These are phyloP conservation scores for Rhypophila decipiens DNA, from an alignment of 495 filamentous ascomycete species.

Conservation along the genomic window DNA sequence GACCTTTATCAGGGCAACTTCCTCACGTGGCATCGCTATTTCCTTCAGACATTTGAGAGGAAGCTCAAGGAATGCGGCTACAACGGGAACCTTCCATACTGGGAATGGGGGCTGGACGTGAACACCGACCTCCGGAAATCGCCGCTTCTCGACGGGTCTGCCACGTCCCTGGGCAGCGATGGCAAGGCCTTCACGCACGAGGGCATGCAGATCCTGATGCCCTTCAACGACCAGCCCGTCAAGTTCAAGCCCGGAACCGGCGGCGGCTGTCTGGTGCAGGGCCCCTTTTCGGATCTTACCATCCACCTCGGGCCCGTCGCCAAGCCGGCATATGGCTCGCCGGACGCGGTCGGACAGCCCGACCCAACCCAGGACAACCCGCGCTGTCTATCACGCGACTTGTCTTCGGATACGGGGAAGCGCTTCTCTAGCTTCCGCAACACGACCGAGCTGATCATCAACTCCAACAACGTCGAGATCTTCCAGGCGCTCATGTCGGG, in stretches of 20 bases:
- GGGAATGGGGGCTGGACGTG: constrained; percentile 53
- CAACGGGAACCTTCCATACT: constrained; percentile 49
- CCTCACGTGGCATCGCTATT: constrained; percentile 66
- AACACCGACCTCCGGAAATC: constrained; percentile 39
- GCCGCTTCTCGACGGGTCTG: constrained; percentile 54
- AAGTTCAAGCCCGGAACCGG: constrained; percentile 44
- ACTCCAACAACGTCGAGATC: constrained; percentile 35
- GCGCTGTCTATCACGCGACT: constrained; percentile 59
- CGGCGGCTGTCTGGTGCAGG: constrained; percentile 58
- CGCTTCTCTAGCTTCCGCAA: constrained; percentile 31
- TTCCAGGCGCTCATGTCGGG: constrained; percentile 46
- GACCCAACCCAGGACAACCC: constrained; percentile 38
- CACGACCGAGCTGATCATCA: constrained; percentile 33
- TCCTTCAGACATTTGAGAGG: constrained; percentile 55
- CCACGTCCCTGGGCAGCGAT: constrained; percentile 55
- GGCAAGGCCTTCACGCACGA: constrained; percentile 38
- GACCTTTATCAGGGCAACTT: constrained; percentile 45
- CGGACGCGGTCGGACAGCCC: constrained; percentile 1
- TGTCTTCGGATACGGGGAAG: constrained; percentile 42
- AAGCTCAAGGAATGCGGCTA: constrained; percentile 66
- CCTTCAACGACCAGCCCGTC: constrained; percentile 4
- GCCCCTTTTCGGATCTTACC: constrained; percentile 47
- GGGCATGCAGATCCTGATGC: constrained; percentile 11
- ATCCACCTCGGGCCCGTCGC: constrained; percentile 48
- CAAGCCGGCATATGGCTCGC: constrained; percentile 19